These are phyloP conservation scores for Senecio squalidus DNA, from an alignment of 140 eudicot genomes.

Conservation along the genomic window DNA sequence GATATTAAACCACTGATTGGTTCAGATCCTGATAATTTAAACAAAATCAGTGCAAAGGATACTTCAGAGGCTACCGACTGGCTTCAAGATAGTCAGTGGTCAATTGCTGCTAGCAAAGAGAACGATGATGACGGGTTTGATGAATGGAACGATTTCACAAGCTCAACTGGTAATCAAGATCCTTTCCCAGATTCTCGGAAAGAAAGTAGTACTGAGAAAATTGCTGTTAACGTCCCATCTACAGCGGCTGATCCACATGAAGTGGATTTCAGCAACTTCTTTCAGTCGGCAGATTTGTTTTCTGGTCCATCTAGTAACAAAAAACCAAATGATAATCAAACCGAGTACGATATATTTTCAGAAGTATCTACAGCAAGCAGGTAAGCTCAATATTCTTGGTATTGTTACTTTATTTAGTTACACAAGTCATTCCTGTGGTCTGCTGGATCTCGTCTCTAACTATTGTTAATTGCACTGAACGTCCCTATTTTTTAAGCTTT, in stretches of 20 bases:
- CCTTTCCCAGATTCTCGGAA: conserved; percentile 26
- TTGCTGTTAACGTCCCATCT: conserved; percentile 25
- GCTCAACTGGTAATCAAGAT: conserved; percentile 34
- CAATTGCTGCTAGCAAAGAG: conserved; percentile 25
- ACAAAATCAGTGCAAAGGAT: conserved; percentile 18
- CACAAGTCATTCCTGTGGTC: no score
- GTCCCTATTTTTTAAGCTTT: no score
- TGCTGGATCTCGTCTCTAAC: no score
- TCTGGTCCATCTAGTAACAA: conserved; percentile 28
- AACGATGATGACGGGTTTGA: conserved; percentile 42
- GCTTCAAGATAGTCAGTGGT: conserved; percentile 46
- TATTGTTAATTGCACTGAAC: no score
- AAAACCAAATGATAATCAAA: conserved; percentile 19
- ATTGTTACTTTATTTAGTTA: background rate
- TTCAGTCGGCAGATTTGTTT: conserved; percentile 33
- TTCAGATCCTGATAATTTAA: conserved; percentile 22
- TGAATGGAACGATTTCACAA: conserved; percentile 54
- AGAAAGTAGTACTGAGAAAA: conserved; percentile 23
- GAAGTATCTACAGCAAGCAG: conserved; percentile 40
- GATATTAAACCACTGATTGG: conserved; percentile 16
- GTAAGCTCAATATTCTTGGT: conserved; percentile 26
- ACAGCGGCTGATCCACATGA: conserved; percentile 13
- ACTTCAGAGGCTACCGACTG: conserved; percentile 30
- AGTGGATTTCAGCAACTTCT: conserved; percentile 36
- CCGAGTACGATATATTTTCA: conserved; percentile 16